Conservation (phyloP, 306 rosid genomes). For the Castanea crenata region DNA sequence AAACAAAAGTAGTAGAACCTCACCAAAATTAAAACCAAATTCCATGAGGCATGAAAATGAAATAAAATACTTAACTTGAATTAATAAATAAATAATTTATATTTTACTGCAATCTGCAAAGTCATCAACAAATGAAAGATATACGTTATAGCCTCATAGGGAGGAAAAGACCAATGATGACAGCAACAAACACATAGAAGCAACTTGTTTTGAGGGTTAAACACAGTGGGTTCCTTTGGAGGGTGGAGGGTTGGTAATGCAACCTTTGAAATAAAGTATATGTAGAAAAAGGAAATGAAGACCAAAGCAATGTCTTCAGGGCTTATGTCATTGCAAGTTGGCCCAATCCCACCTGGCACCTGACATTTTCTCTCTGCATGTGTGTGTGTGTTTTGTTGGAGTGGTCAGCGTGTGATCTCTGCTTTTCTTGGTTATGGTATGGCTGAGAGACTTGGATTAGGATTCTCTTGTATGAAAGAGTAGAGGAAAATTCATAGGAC, state of each 20-base stretch:
- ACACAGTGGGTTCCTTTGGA: constrained; percentile 36
- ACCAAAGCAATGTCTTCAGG: constrained; percentile 63
- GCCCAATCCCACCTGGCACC: constrained; percentile 39
- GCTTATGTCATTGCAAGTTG: constrained; percentile 39
- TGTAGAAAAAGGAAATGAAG: constrained; percentile 51
- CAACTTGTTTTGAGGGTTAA: constrained; percentile 34
- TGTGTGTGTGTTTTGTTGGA: too few species aligned
- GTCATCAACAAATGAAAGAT: constrained; percentile 27
- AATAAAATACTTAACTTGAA: too few species aligned
- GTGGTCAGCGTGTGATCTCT: too few species aligned
- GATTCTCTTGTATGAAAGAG: not conserved
- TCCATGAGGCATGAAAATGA: too few species aligned
- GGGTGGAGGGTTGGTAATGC: constrained; percentile 57
- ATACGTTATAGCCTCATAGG: constrained; percentile 50
- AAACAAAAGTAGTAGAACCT: too few species aligned
- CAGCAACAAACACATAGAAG: constrained; percentile 46
- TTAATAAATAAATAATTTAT: too few species aligned
- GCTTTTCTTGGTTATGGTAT: too few species aligned
- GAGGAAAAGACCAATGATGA: constrained; percentile 59
- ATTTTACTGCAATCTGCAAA: too few species aligned
- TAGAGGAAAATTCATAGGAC: too few species aligned
- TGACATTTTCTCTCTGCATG: constrained; percentile 27
- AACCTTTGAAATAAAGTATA: constrained; percentile 54
- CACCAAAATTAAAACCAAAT: too few species aligned
- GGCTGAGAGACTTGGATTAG: not conserved